phyloP scores from a whole-genome alignment of 2,329 filamentous ascomycete genomes.

The Aplosporella prunicola region DNA sequence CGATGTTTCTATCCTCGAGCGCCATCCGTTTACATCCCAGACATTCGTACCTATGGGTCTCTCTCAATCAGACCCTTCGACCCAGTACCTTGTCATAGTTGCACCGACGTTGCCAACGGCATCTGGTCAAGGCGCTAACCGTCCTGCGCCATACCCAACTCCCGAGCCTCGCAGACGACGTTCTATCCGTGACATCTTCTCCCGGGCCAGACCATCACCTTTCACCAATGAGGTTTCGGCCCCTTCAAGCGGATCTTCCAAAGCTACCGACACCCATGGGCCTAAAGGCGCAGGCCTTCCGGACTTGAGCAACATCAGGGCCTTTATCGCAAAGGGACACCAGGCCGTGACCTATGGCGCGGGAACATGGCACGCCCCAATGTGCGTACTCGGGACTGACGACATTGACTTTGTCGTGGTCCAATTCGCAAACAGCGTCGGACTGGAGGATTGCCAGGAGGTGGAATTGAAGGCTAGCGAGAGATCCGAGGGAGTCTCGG shows the following conservation, averaged over 20 bases:
- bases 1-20: slow-evolving; percentile 65
- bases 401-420: slow-evolving; percentile 79
- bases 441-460: slow-evolving; percentile 80
- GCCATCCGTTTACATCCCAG: slow-evolving; percentile 90
- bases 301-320: slow-evolving; percentile 59
- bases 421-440: slow-evolving; percentile 79
- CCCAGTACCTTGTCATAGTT: slow-evolving; percentile 74
- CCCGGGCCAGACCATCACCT: slow-evolving; percentile 31
- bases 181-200: slow-evolving; percentile 31
- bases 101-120: slow-evolving; percentile 56
- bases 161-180: slow-evolving; percentile 20
- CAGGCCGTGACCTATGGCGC: slow-evolving; percentile 88
- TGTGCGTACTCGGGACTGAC: slow-evolving; percentile 69
- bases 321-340: slow-evolving; percentile 66
- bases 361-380: slow-evolving; percentile 93
- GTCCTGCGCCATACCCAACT: slow-evolving; percentile 35
- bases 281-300: slow-evolving; percentile 53
- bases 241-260: slow-evolving; percentile 18
- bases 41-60: slow-evolving; percentile 75
- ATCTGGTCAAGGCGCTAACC: slow-evolving; percentile 19
- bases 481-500: slow-evolving; percentile 24
- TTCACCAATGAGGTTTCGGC: slow-evolving; percentile 44
- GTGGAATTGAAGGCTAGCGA: slow-evolving; percentile 37
- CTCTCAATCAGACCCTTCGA: slow-evolving; percentile 34
- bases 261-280: slow-evolving; percentile 12